These are phyloP conservation scores for Triadica sebifera DNA, from an alignment of 345 rosid species.

Conservation along the genomic window DNA sequence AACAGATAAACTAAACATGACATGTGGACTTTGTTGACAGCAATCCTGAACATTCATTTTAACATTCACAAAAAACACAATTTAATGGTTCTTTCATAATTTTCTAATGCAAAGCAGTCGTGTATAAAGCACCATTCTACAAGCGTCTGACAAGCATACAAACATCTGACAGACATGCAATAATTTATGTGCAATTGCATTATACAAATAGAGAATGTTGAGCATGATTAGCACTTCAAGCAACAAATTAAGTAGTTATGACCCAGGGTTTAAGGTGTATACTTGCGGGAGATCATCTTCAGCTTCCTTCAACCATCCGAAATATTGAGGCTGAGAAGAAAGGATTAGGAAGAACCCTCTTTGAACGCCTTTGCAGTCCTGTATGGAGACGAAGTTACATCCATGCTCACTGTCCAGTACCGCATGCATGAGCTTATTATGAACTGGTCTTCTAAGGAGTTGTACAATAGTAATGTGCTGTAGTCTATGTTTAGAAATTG, in stretches of 20 bases:
- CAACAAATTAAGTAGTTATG: neutral
- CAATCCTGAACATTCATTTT: too few species aligned
- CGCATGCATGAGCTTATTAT: constrained; percentile 97
- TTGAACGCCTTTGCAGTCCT: constrained; percentile 83
- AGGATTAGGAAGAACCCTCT: constrained; percentile 91
- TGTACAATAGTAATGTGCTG: constrained; percentile 67
- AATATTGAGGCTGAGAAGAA: constrained; percentile 91
- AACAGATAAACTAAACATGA: too few species aligned
- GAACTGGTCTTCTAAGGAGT: constrained; percentile 96
- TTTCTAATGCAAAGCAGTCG: too few species aligned
- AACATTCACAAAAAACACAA: too few species aligned
- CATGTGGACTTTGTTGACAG: too few species aligned
- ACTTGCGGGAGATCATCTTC: constrained; percentile 96
- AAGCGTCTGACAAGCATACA: too few species aligned
- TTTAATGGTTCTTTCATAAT: too few species aligned
- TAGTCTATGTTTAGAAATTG: constrained; percentile 8
- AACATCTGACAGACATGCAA: too few species aligned
- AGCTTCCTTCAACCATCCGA: constrained; percentile 93
- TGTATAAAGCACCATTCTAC: too few species aligned
- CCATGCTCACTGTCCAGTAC: constrained; percentile 94
- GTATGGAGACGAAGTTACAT: constrained; percentile 72
- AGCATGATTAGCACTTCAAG: neutral
- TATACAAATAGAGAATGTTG: too few species aligned
- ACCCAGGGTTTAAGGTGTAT: constrained; percentile 81
- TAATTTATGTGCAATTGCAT: too few species aligned